Evolutionary conservation across 2,329 filamentous ascomycete genomes (phyloP).

Genomic region (Penicillium sp.): DNA sequence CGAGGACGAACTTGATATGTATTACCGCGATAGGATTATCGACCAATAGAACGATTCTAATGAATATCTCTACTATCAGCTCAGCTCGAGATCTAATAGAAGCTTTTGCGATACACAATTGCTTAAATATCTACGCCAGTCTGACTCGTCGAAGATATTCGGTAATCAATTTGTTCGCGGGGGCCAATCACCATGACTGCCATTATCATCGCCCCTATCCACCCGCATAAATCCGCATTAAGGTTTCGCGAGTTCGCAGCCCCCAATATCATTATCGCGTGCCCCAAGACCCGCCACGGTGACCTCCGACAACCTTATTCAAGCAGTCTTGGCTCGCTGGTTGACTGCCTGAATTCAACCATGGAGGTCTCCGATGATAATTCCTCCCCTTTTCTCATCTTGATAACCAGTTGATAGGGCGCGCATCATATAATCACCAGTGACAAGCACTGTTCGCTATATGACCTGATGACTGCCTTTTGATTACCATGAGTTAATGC

Average conservation of each 20-base stretch:
- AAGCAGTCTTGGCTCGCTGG: not conserved
- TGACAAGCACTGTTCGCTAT: not conserved
- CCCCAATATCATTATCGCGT: slow-evolving; percentile 1
- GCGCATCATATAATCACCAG: not conserved
- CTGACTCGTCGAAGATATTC: not conserved
- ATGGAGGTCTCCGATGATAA: slow-evolving; percentile 14
- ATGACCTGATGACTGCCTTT: not conserved
- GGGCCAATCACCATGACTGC: slow-evolving; percentile 3
- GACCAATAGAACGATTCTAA: not conserved
- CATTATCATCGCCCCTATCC: slow-evolving; percentile 4
- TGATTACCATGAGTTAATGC: not conserved
- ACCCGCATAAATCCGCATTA: slow-evolving; percentile 1
- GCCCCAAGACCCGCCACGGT: slow-evolving; percentile 6
- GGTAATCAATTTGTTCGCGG: not conserved
- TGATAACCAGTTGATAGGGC: slow-evolving; percentile 10
- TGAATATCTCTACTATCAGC: not conserved
- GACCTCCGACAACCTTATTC: slow-evolving; percentile 17
- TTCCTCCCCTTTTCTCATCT: not conserved
- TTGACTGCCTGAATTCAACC: not conserved
- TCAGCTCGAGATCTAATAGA: not conserved
- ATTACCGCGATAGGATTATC: not conserved
- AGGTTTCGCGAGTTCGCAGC: not conserved
- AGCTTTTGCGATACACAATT: not conserved
- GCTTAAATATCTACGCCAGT: not conserved
- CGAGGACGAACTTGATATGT: not conserved